Base-by-base conservation (phyloP, 1,284 basidiomycete genomes). In the Malassezia restricta region DNA sequence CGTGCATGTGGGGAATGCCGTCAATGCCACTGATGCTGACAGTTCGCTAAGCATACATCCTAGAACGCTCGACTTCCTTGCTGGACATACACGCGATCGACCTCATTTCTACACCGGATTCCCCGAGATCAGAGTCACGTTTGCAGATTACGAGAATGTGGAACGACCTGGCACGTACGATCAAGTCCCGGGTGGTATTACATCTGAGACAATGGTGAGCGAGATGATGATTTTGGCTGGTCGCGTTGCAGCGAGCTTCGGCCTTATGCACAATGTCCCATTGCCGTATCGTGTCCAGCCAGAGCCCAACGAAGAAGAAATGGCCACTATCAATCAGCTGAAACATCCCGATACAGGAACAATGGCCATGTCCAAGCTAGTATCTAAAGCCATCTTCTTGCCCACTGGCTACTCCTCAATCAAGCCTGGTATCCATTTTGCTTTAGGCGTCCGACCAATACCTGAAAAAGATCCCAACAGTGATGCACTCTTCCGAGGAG, bases 181-280 rank as follows among this genome's bases (percentile, higher is more conserved):
- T 46, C 35, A 40, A 4, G 20, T 49, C 12, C 53, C 53, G 11
- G 53, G 53, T 11, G 53, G 53, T 31, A 50, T 55, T 20, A 40
- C 47, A 7, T 48, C 63, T 8, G 51, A 56, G 24, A 61, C 58
- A 27, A 70, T 89, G 43, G 82, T 98, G 6, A 77, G 83, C 0
- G 89, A 95, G 73, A 77, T 80, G 65, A 92, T 92, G 86, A 83
- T 90, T 62, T 69, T 85, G 9, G 88, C 87, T 0, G 83, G 83
- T 51, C 80, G 85, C 1, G 77, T 84, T 2, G 84, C 85, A 0
- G 92, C 87, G 14, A 75, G 76, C 32, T 91, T 85, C 75, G 82
- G 81, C 49, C 61, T 72, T 17, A 81, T 86, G 12, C 79, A 78
- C 17, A 76, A 76, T 5, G 62, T 95, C 17, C 82, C 85, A 0